phyloP scores from a whole-genome alignment of 371 early-diverging fungal genomes.

The Mucor saturninus region DNA sequence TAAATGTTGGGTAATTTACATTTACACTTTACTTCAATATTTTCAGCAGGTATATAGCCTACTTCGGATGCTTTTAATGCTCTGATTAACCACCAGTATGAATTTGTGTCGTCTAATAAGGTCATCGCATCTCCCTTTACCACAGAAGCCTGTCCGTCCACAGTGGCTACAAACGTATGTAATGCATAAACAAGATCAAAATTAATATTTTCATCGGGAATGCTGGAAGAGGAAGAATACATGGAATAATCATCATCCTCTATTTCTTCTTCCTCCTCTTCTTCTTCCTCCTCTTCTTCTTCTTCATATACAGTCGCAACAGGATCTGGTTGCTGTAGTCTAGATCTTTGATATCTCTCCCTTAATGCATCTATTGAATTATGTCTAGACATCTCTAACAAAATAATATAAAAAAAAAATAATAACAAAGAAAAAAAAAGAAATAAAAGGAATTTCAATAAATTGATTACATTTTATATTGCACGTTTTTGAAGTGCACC shows the following conservation, averaged over 20 bases:
- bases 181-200: slow-evolving; percentile 86
- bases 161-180: slow-evolving; percentile 91
- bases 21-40: slow-evolving; percentile 76
- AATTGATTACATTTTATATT: slow-evolving; percentile 9
- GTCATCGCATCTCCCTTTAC: slow-evolving; percentile 87
- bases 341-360: slow-evolving; percentile 27
- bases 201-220: slow-evolving; percentile 79
- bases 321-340: slow-evolving; percentile 17
- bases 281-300: slow-evolving; percentile 46
- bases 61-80: slow-evolving; percentile 86
- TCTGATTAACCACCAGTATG: slow-evolving; percentile 97
- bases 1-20: no score
- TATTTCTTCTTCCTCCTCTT: slow-evolving; percentile 48
- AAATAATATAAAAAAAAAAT: background rate
- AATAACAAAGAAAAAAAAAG: slow-evolving; percentile 8
- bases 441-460: slow-evolving; percentile 15
- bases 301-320: slow-evolving; percentile 41
- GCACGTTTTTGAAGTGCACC: slow-evolving; percentile 7
- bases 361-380: slow-evolving; percentile 24
- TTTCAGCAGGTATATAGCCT: slow-evolving; percentile 97
- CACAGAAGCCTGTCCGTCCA: slow-evolving; percentile 95
- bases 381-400: slow-evolving; percentile 25
- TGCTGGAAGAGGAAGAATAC: slow-evolving; percentile 58
- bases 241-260: slow-evolving; percentile 55
- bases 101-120: slow-evolving; percentile 91